Conservation (phyloP, 2,329 filamentous ascomycete genomes). For the Xylaria sp. region DNA sequence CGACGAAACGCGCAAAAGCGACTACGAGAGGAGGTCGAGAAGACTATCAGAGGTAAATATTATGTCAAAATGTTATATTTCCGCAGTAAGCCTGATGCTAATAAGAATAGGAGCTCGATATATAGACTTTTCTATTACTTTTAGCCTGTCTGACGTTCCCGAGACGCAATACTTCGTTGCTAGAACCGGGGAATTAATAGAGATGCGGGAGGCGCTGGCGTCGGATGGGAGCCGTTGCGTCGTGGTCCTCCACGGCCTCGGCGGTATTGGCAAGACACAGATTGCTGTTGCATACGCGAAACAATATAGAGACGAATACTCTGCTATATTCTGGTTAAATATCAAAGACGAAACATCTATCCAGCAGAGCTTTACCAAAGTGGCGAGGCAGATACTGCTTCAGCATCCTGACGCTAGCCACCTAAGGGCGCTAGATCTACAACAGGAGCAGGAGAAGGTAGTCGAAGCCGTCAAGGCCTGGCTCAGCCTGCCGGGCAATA, state of each 20-base stretch:
- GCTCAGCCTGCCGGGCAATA: too few species aligned
- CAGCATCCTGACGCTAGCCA: conserved; percentile 19
- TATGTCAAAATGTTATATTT: neutral
- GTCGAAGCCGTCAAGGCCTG: conserved; percentile 26
- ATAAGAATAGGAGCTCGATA: conserved; percentile 30
- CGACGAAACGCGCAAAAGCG: conserved; percentile 19
- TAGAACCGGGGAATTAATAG: conserved; percentile 39
- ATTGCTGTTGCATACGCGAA: conserved; percentile 27
- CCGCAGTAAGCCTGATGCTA: conserved; percentile 8
- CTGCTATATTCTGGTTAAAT: conserved; percentile 30
- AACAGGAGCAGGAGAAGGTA: conserved; percentile 33
- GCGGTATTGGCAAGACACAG: conserved; percentile 32
- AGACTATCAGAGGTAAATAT: conserved; percentile 18
- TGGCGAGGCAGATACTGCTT: conserved; percentile 25
- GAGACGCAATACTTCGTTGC: conserved; percentile 42
- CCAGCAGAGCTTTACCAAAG: conserved; percentile 25
- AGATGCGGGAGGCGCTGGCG: conserved; percentile 39
- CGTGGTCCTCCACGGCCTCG: conserved; percentile 28
- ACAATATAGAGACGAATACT: conserved; percentile 23
- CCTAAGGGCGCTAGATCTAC: conserved; percentile 8
- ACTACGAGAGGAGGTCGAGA: conserved; percentile 25
- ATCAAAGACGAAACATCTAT: conserved; percentile 26
- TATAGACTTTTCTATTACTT: conserved; percentile 38
- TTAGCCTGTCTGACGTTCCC: conserved; percentile 38
- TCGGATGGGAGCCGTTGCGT: conserved; percentile 34